Conservation (phyloP, 148 eudicot genomes). For the Heliamphora exappendiculata region DNA sequence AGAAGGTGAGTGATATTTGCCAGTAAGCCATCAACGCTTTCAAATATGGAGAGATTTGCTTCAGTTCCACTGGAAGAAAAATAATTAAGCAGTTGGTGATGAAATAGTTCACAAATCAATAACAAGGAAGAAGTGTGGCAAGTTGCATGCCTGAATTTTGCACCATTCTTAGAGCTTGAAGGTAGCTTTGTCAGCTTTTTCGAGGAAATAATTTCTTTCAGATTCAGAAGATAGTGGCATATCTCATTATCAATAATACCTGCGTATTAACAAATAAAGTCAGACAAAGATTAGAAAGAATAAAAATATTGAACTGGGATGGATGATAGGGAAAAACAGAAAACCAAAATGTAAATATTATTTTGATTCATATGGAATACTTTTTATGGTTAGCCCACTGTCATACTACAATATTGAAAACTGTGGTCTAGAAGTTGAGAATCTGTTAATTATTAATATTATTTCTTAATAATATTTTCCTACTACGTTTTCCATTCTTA, state of each 20-base stretch:
- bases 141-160: slow-evolving; percentile 58
- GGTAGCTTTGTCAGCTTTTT: slow-evolving; percentile 50
- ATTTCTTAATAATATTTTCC: neutral
- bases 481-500: neutral
- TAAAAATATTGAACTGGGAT: neutral
- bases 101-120: neutral
- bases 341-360: neutral
- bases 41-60: slow-evolving; percentile 47
- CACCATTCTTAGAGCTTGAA: slow-evolving; percentile 57
- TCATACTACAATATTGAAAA: neutral
- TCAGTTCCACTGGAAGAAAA: slow-evolving; percentile 71
- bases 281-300: slow-evolving; percentile 4
- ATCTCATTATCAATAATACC: slow-evolving; percentile 55
- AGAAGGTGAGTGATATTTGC: slow-evolving; percentile 34
- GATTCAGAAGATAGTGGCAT: slow-evolving; percentile 46
- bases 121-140: slow-evolving; percentile 2
- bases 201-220: slow-evolving; percentile 41
- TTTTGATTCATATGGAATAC: neutral
- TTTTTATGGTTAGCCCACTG: neutral
- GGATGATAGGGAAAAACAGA: neutral
- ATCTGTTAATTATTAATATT: neutral
- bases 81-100: slow-evolving; percentile 3
- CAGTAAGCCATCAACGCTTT: slow-evolving; percentile 33
- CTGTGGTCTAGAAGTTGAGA: neutral
- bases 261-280: slow-evolving; percentile 17